Conservation (phyloP, 73 alveolate species). For the Tetrahymena thermophila region DNA sequence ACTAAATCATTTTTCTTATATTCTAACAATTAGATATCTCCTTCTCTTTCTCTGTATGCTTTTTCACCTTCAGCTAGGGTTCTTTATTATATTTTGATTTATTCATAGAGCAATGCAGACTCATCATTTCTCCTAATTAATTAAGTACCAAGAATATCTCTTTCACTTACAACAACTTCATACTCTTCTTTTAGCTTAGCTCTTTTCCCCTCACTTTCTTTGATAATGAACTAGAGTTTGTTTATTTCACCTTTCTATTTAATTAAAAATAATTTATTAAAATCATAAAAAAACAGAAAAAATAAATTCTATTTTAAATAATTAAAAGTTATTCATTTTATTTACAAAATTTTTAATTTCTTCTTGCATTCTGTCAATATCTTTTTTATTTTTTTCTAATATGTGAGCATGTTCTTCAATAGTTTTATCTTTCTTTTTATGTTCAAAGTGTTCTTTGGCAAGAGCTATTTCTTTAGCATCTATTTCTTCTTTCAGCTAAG, state of each 20-base stretch:
- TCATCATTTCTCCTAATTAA: conserved; percentile 97
- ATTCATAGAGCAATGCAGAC: conserved; percentile 95
- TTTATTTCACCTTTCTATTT: conserved; percentile 55
- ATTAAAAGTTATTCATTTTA: too few species aligned
- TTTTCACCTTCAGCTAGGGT: conserved; percentile 84
- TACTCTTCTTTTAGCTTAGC: conserved; percentile 70
- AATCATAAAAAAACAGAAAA: too few species aligned
- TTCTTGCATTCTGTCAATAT: conserved; percentile 59
- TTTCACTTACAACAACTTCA: conserved; percentile 74
- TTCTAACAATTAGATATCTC: conserved; percentile 63
- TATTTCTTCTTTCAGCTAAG: conserved; percentile 85
- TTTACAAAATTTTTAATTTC: conserved; percentile 20
- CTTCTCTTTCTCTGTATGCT: conserved; percentile 44
- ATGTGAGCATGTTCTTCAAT: conserved; percentile 56
- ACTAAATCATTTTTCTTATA: conserved; percentile 64
- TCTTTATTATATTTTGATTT: conserved; percentile 82
- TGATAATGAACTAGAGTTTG: conserved; percentile 63
- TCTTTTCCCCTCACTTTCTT: conserved; percentile 75
- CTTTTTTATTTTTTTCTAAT: conserved; percentile 62
- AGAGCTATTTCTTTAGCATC: conserved; percentile 77
- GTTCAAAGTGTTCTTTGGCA: conserved; percentile 69
- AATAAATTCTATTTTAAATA: too few species aligned
- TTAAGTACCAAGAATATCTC: conserved; percentile 89
- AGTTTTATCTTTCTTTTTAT: conserved; percentile 63
- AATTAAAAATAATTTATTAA: background rate